Evolutionary conservation across 2,329 filamentous ascomycete species (phyloP).

Genomic region (Thelonectria discophora): DNA sequence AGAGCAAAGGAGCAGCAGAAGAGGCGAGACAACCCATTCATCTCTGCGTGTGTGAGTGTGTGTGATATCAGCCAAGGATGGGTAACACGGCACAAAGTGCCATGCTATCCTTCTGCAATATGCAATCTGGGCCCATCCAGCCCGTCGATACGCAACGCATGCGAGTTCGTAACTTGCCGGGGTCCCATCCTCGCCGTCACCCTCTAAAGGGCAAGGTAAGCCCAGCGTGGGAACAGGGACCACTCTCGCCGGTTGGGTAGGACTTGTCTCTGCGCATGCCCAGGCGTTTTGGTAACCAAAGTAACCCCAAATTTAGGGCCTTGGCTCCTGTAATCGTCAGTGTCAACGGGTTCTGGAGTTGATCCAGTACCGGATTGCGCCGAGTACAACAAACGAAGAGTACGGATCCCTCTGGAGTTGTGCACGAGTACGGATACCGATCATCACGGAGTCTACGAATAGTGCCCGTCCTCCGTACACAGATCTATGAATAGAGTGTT

Average conservation of each 20-base stretch:
- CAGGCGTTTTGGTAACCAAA: slow-evolving; percentile 8
- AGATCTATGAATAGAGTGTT: slow-evolving; percentile 3
- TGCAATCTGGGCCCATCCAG: slow-evolving; percentile 13
- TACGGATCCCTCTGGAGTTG: background rate
- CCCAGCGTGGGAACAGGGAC: slow-evolving; percentile 10
- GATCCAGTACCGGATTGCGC: background rate
- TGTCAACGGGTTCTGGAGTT: slow-evolving; percentile 7
- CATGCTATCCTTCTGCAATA: slow-evolving; percentile 17
- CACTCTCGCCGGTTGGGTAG: slow-evolving; percentile 5
- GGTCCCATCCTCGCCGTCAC: slow-evolving; percentile 7
- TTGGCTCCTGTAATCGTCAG: slow-evolving; percentile 1
- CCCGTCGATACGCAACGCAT: slow-evolving; percentile 10
- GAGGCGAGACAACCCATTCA: background rate
- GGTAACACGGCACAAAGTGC: slow-evolving; percentile 20
- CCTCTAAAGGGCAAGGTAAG: too few relatives aligned
- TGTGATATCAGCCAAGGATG: slow-evolving; percentile 2
- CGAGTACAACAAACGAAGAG: background rate
- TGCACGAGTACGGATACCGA: too few relatives aligned
- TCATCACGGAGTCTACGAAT: too few relatives aligned
- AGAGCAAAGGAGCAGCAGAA: background rate
- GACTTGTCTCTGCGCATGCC: slow-evolving; percentile 10
- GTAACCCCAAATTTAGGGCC: background rate
- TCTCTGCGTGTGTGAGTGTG: background rate
- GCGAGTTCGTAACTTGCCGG: slow-evolving; percentile 19
- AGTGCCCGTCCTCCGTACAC: background rate